Base-by-base conservation (phyloP, 73 alveolate species). In the Symbiodinium natans region DNA sequence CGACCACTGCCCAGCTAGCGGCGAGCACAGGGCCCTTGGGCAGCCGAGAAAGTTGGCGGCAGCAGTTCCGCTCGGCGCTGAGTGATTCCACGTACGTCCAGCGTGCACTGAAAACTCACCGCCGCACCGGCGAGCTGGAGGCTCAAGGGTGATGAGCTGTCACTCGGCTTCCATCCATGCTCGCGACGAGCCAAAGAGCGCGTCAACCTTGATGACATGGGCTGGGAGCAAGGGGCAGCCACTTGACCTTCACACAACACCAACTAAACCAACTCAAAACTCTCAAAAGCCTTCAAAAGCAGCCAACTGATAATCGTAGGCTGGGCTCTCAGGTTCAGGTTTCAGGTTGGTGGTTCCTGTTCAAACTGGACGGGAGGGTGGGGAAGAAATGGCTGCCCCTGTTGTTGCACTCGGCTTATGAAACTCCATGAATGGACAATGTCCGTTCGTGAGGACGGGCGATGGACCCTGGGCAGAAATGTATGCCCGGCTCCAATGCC, bases 31-130 rank as follows among this genome's bases (percentile, higher is more conserved):
- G 97, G 40, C 97, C 97, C 80, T 33, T 90, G 97, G 80, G 80
- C 86, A 71, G 89, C 39, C 97, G 97, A 21, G 97, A 90, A 41
- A 83, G 89, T 56, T 90, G 97, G 97, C 97, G 97, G 4, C 87
- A 90, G 97, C 97, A 90, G 77, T 90, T 90, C 48, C 97, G 97
- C 52, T 63, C 52, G 52, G 97, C 97, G 29, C 29, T 90, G 89
- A 74, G 42, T 33, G 97, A 90, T 41, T 90, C 97, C 41, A 90
- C 75, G 77, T 90, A 90, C 54, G 97, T 90, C 54, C 77, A 90
- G 89, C 43, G 97, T 1, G 97, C 97, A 7, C 40, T 90, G 87
- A 40, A 90, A n/a, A 90, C 97, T 48, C 68, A 59, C 77, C 40
- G 84, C 11, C 84, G 84, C 46, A 9, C 42, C 36, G 80, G 80